phyloP scores from a whole-genome alignment of 495 filamentous ascomycete genomes.

The Sabuloglossum arenarium region DNA sequence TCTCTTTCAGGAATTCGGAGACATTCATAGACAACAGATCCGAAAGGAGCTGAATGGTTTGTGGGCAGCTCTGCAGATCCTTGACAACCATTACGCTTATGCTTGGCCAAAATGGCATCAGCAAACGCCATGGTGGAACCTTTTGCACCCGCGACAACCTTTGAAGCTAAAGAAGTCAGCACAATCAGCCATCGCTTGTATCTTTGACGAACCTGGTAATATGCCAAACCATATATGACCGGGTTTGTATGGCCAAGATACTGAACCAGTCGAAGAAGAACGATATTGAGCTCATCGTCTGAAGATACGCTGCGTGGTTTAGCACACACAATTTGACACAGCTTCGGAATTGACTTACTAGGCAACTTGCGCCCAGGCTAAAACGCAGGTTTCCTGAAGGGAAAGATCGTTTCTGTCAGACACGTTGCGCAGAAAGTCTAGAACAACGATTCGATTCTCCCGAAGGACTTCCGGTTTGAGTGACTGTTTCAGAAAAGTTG shows the following conservation, averaged over 20 bases:
- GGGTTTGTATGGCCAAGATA: conserved; percentile 71
- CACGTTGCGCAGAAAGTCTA: conserved; percentile 48
- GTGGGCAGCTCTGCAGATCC: conserved; percentile 57
- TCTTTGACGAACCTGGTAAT: conserved; percentile 43
- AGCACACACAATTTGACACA: conserved; percentile 8
- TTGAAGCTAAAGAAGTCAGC: conserved; percentile 20
- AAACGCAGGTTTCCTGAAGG: conserved; percentile 62
- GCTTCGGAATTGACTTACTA: conserved; percentile 21
- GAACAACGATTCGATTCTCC: conserved; percentile 42
- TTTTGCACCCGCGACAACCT: conserved; percentile 42
- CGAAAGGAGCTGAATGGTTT: conserved; percentile 60
- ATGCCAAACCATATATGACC: conserved; percentile 56
- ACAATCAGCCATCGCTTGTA: not conserved
- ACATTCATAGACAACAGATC: conserved; percentile 57
- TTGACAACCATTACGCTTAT: conserved; percentile 62
- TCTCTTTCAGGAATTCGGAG: conserved; percentile 45
- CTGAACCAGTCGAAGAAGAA: conserved; percentile 60
- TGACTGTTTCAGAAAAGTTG: conserved; percentile 37
- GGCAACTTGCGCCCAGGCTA: conserved; percentile 67
- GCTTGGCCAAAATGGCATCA: conserved; percentile 71
- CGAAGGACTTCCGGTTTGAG: conserved; percentile 24
- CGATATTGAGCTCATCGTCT: conserved; percentile 68
- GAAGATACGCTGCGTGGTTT: conserved; percentile 26
- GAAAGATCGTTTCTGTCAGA: conserved; percentile 40
- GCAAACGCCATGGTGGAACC: conserved; percentile 38